Percentiles rank a stretch among this genome's conserved stretches.
These are phyloP conservation scores for Hypericum perforatum DNA, from an alignment of 345 rosid genomes.

Conservation along the genomic window DNA sequence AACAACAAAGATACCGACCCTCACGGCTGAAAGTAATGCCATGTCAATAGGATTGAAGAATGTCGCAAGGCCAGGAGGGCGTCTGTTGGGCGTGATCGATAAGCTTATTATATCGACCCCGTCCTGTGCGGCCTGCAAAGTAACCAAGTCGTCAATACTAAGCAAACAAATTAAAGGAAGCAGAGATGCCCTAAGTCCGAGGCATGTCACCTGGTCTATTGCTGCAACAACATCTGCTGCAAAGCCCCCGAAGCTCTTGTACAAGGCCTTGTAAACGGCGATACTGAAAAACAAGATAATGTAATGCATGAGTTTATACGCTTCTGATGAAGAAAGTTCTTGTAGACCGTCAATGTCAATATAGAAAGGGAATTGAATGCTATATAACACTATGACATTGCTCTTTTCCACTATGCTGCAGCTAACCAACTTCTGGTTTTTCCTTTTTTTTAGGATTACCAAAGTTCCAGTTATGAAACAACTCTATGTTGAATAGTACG, in stretches of 20 bases:
- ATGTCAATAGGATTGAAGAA: constrained; percentile 95
- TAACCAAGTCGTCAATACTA: too few relatives aligned
- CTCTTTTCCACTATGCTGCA: too few relatives aligned
- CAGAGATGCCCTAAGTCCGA: too few relatives aligned
- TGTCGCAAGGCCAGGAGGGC: constrained; percentile 88
- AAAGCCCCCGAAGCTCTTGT: constrained; percentile 93
- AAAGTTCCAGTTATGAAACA: too few relatives aligned
- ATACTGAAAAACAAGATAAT: constrained; percentile 38
- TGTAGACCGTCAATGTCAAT: neutral
- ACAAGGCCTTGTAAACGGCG: constrained; percentile 89
- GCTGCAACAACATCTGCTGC: constrained; percentile 99
- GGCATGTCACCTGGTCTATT: constrained; percentile 69
- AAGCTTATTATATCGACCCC: constrained; percentile 90
- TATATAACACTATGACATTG: too few relatives aligned
- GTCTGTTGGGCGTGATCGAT: constrained; percentile 91
- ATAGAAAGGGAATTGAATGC: too few relatives aligned
- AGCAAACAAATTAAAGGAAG: too few relatives aligned
- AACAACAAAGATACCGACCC: constrained; percentile 85
- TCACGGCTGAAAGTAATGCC: constrained; percentile 85
- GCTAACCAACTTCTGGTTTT: too few relatives aligned
- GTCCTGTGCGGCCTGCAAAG: constrained; percentile 93
- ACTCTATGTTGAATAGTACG: too few relatives aligned
- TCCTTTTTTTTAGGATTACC: too few relatives aligned
- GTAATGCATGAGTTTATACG: constrained; percentile 7
- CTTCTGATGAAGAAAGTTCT: neutral